A percentile compares a stretch with the other conserved stretches of the same genome.
Conservation (phyloP, 495 filamentous ascomycete genomes). For the Terfezia claveryi region DNA sequence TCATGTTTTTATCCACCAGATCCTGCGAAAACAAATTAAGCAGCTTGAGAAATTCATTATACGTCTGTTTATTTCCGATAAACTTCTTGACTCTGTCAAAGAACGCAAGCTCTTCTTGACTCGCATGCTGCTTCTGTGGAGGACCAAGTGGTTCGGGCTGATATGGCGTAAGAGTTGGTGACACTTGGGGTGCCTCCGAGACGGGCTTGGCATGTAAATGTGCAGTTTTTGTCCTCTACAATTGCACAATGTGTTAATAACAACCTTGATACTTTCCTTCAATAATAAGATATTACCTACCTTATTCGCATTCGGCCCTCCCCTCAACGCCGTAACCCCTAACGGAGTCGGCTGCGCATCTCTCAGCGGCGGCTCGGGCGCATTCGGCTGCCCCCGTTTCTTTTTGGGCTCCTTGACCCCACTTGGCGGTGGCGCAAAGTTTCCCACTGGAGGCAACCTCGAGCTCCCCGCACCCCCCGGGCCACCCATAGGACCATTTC, state of each 20-base stretch:
- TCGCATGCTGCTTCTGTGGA: conserved; percentile 36
- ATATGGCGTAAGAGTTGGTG: conserved; percentile 66
- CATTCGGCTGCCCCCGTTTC: conserved; percentile 26
- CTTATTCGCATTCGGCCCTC: neutral
- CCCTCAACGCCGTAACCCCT: neutral
- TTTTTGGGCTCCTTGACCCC: conserved; percentile 66
- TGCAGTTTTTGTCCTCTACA: conserved; percentile 31
- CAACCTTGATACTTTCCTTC: no score
- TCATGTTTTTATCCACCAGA: conserved; percentile 56
- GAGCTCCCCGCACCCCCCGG: conserved; percentile 32
- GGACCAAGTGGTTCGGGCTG: conserved; percentile 71
- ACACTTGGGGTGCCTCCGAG: conserved; percentile 47
- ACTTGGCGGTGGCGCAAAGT: conserved; percentile 69
- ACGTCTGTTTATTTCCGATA: conserved; percentile 72
- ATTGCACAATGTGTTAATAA: no score
- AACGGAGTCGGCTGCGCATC: conserved; percentile 1
- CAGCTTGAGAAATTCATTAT: conserved; percentile 86
- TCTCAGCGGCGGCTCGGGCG: conserved; percentile 1
- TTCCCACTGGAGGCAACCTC: conserved; percentile 82
- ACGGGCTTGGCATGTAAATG: conserved; percentile 26
- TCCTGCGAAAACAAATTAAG: conserved; percentile 85
- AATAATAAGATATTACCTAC: neutral
- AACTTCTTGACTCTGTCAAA: conserved; percentile 95
- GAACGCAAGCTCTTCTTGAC: conserved; percentile 62
- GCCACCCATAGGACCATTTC: conserved; percentile 30